These are phyloP conservation scores for Apiotrichum montevideense DNA, from an alignment of 1,284 basidiomycete species.

Conservation along the genomic window DNA sequence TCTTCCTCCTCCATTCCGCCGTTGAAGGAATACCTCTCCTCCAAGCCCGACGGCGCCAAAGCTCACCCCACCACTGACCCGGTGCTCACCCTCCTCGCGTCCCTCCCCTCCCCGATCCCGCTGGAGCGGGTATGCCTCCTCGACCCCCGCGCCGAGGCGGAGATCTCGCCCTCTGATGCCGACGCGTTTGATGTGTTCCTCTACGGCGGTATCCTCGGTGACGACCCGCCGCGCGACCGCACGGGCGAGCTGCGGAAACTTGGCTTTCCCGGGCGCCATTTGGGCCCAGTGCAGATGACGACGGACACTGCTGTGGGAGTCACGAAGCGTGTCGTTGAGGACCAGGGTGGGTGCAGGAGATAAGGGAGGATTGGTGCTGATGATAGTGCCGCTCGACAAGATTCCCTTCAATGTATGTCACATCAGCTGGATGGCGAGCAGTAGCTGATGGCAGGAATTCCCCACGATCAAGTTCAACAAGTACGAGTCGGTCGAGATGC, in stretches of 20 bases:
- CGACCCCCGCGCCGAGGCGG: slow-evolving; percentile 71
- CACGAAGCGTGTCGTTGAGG: slow-evolving; percentile 77
- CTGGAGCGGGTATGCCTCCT: slow-evolving; percentile 70
- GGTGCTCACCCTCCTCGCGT: slow-evolving; percentile 61
- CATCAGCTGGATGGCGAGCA: not conserved
- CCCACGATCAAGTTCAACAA: slow-evolving; percentile 79
- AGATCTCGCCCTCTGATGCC: slow-evolving; percentile 66
- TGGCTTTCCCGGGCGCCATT: slow-evolving; percentile 77
- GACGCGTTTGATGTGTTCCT: slow-evolving; percentile 74
- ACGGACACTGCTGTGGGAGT: slow-evolving; percentile 95
- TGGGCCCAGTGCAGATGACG: slow-evolving; percentile 90
- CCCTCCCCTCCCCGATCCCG: slow-evolving; percentile 47
- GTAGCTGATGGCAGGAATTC: slow-evolving; percentile 55
- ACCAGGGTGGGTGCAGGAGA: slow-evolving; percentile 54
- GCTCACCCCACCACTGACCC: slow-evolving; percentile 58
- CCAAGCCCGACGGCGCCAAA: slow-evolving; percentile 37
- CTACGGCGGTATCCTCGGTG: slow-evolving; percentile 59
- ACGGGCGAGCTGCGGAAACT: slow-evolving; percentile 79
- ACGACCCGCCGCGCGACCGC: slow-evolving; percentile 47
- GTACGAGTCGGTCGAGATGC: slow-evolving; percentile 88
- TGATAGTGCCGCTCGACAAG: slow-evolving; percentile 58
- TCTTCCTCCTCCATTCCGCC: slow-evolving; percentile 62
- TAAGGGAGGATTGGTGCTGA: not conserved
- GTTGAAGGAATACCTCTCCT: slow-evolving; percentile 51
- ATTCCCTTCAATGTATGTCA: slow-evolving; percentile 63